These are phyloP conservation scores for Pseudogymnoascus sp. DNA, from an alignment of 2,329 filamentous ascomycete species.

Conservation along the genomic window DNA sequence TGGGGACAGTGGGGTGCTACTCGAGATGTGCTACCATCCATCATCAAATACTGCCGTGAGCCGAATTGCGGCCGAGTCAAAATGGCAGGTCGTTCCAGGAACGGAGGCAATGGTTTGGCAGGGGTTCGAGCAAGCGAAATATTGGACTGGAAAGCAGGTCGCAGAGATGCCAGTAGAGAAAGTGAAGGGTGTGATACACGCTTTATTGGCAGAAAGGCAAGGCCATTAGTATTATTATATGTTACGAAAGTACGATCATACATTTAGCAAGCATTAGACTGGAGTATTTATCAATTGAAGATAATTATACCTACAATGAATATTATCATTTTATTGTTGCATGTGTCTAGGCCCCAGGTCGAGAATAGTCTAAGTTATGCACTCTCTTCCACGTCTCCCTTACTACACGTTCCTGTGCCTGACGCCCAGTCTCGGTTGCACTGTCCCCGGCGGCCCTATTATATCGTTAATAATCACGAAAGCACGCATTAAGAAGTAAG, in stretches of 20 bases:
- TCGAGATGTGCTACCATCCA: slow-evolving; percentile 82
- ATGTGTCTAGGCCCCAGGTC: slow-evolving; percentile 48
- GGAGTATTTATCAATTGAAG: background rate
- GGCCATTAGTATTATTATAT: slow-evolving; percentile 5
- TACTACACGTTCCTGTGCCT: slow-evolving; percentile 63
- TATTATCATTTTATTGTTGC: background rate
- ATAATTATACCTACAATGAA: background rate
- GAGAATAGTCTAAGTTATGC: slow-evolving; percentile 54
- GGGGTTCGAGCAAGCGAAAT: slow-evolving; percentile 58
- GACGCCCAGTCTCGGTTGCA: slow-evolving; percentile 51
- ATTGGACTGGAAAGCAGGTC: slow-evolving; percentile 57
- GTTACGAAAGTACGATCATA: background rate
- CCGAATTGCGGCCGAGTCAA: slow-evolving; percentile 48
- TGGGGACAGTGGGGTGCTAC: slow-evolving; percentile 54
- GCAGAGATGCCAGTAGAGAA: slow-evolving; percentile 51
- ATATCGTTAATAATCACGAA: slow-evolving; percentile 14
- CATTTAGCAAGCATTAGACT: background rate
- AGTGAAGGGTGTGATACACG: slow-evolving; percentile 44
- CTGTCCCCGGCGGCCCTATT: slow-evolving; percentile 56
- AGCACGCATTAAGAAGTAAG: background rate
- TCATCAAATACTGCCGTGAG: slow-evolving; percentile 55
- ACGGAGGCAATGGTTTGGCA: slow-evolving; percentile 74
- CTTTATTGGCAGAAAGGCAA: slow-evolving; percentile 15
- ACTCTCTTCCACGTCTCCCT: slow-evolving; percentile 68
- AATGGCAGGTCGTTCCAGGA: slow-evolving; percentile 68